Evolutionary conservation across 2,329 filamentous ascomycete species (phyloP), one percentile per base, ranked within the genome.

Genomic region (Arthrinium puccinioides): DNA sequence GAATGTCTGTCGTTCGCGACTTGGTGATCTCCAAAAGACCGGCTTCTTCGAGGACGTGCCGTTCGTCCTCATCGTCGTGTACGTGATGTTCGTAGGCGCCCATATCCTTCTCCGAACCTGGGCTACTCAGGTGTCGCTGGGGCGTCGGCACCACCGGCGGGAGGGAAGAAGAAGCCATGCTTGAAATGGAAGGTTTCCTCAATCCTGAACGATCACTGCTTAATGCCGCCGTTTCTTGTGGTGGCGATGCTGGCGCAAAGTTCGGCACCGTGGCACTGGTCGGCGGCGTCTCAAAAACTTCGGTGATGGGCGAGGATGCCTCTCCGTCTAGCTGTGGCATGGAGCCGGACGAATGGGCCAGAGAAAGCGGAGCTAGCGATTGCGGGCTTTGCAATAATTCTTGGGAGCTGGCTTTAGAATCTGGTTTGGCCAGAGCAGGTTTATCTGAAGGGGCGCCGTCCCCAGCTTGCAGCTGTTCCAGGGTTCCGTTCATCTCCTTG

Each of bases 61-160:
- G 74, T 53, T 88, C 84, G 8, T 72, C 72, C 4, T 80, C 80
- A 51, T 86, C 82, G 19, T 74, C 67, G 24, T 74, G 73, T 19
- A 68, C 55, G 35, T 64, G 51, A 13, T 61, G 54, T 7, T 63
- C 54, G 21, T 55, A 46, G 10, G 54, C 41, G 37, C 44, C 28
- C 38, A 48, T 49, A 9, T 60, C 56, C n/a, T 54, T 54, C 2
- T 52, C 44, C 14, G 57, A 52, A 25, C 45, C 45, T 3, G 61
- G 51, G 24, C 46, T 55, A 9, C 53, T 44, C 10, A 54, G 58
- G 52, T 7, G 54, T 52, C 10, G 52, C 40, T 15, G 58, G 59
- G 4, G 43, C 7, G 6, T 21, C 31, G 13, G 24, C 21, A 11
- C 20, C 31, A 27, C 25, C 15, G 25, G 25, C 10, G 25, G 13